phyloP scores from a whole-genome alignment of 768 basidiomycete species.

The Suillus tomentosus region DNA sequence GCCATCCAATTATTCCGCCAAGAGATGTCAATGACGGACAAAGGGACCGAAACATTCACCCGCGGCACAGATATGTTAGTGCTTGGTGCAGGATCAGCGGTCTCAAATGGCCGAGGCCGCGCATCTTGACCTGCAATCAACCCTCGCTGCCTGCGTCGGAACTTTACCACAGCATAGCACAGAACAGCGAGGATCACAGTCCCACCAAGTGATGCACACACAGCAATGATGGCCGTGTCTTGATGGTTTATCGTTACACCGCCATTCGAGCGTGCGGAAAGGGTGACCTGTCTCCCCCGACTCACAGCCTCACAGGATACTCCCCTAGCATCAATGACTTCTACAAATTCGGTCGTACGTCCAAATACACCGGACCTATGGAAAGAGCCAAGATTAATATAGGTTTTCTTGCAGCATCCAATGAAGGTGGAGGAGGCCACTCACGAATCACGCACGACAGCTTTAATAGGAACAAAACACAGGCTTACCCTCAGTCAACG shows the following conservation, averaged over 20 bases:
- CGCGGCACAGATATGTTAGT: not conserved
- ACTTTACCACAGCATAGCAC: conserved; percentile 21
- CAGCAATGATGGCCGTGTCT: conserved; percentile 19
- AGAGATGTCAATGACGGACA: conserved; percentile 11
- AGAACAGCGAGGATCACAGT: conserved; percentile 17
- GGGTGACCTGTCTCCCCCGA: no score
- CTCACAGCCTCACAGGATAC: conserved; percentile 2
- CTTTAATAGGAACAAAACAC: conserved; percentile 27
- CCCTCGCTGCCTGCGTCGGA: conserved; percentile 19
- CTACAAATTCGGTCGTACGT: conserved; percentile 8
- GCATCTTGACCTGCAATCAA: conserved; percentile 24
- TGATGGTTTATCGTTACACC: conserved; percentile 7
- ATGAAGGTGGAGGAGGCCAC: conserved; percentile 21
- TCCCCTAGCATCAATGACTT: conserved; percentile 10
- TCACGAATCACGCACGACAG: conserved; percentile 44
- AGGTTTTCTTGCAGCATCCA: not conserved
- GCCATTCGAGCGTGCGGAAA: conserved; percentile 4
- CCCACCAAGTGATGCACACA: conserved; percentile 26
- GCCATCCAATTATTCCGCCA: conserved; percentile 7
- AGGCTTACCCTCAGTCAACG: conserved; percentile 3
- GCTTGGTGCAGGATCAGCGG: conserved; percentile 16
- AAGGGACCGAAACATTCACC: not conserved
- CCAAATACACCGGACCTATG: conserved; percentile 43
- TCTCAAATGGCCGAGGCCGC: conserved; percentile 28
- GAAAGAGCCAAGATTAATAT: not conserved